Evolutionary conservation across 257 asterid species (phyloP).

Genomic region (Scutellaria barbata): DNA sequence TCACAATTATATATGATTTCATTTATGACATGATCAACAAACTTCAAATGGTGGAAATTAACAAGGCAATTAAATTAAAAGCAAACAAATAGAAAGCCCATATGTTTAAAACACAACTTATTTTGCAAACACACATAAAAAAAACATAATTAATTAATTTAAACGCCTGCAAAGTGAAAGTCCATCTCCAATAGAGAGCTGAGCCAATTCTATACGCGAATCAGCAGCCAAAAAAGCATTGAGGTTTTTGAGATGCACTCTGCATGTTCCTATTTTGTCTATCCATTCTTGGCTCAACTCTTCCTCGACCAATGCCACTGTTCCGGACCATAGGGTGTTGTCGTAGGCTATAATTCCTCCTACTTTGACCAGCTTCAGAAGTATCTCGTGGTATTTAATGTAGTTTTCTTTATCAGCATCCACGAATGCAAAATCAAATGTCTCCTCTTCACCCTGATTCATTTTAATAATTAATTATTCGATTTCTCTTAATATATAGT

Average conservation of each 20-base stretch:
- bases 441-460: constrained; percentile 51
- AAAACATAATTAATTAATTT: not conserved
- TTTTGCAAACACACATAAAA: too few relatives aligned
- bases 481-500: too few relatives aligned
- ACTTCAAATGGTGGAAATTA: too few relatives aligned
- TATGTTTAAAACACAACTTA: too few relatives aligned
- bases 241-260: constrained; percentile 36
- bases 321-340: constrained; percentile 66
- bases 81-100: too few relatives aligned
- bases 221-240: constrained; percentile 50
- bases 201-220: constrained; percentile 47
- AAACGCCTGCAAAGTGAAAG: constrained; percentile 54
- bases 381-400: constrained; percentile 48
- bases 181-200: constrained; percentile 62
- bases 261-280: constrained; percentile 19
- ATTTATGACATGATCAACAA: too few relatives aligned
- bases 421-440: constrained; percentile 61
- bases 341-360: constrained; percentile 64
- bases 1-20: too few relatives aligned
- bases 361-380: constrained; percentile 48
- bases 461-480: too few relatives aligned
- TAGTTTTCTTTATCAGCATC: constrained; percentile 66
- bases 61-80: too few relatives aligned
- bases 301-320: constrained; percentile 45
- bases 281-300: constrained; percentile 38